Conservation (phyloP, 306 rosid genomes). For the Fagus crenata region DNA sequence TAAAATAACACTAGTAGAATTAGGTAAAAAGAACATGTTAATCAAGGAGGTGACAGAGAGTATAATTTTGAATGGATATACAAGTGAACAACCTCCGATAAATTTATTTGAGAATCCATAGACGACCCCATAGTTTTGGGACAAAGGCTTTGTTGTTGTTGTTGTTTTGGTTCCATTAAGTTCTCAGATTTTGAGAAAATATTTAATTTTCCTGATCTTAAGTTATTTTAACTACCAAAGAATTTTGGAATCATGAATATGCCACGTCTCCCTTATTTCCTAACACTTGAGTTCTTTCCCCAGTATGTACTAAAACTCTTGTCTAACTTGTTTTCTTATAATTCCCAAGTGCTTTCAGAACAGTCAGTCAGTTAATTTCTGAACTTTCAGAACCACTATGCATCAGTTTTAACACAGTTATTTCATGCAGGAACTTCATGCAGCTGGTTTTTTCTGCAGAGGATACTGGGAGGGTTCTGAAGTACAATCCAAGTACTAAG, state of each 20-base stretch:
- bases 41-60: no score
- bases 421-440: slow-evolving; percentile 69
- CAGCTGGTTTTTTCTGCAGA: slow-evolving; percentile 77
- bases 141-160: no score
- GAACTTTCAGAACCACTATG: neutral
- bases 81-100: no score
- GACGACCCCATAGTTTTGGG: no score
- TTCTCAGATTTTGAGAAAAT: neutral
- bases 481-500: slow-evolving; percentile 63
- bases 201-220: no score
- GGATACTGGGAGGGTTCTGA: slow-evolving; percentile 69
- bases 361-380: neutral
- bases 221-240: neutral
- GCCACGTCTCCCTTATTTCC: neutral
- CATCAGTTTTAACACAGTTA: slow-evolving; percentile 32
- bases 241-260: neutral
- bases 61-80: no score
- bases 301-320: neutral
- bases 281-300: neutral
- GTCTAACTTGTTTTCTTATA: neutral
- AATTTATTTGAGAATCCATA: no score
- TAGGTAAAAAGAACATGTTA: no score
- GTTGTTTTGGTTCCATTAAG: neutral
- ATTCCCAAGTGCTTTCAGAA: neutral
- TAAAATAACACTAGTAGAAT: no score